Evolutionary conservation across 257 asterid species (phyloP), one percentile per base, ranked within the genome.

Genomic region (Rehmannia glutinosa): DNA sequence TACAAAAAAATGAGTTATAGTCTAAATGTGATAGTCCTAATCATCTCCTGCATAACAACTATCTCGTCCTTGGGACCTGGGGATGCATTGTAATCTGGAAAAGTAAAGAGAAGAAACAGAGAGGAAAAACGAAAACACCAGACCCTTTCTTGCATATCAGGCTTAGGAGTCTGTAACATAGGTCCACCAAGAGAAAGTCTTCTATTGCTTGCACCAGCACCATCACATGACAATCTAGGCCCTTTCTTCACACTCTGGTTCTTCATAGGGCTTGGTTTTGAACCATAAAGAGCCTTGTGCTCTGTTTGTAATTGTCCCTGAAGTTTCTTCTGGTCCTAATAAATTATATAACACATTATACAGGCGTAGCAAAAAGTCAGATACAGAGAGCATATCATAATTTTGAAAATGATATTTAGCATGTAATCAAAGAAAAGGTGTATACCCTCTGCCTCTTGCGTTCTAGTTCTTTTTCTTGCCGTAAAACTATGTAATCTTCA

Each of bases 381-480:
- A 20, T 12, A 46, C 30, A 35, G 28, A 68, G 16, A 60, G 52
- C 9, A 20, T 3, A 64, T 66, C 30, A 49, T 13, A 60, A 60
- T 12, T 19, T 24, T 1, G 4, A 15, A 23, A 17, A 13, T 59
- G 6, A 15, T 39, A 11, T 61, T 28, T 51, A n/a, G 69, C 59
- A 36, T 27, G n/a, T 62, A 66, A 41, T 33, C 9, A 10, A 43
- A 16, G 35, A 33, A 15, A 62, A 59, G 49, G 46, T 56, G 20
- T 50, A 28, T 88, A 93, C 96, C 90, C 97, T 84, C 80, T 85
- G 92, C 67, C 96, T 78, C 79, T 90, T 93, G 69, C 84, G 97
- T 68, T 90, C 97, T 53, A 76, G 73, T 75, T 93, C 99, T 62
- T 88, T 90, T 75, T 90, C 99, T 70, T 90, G 88, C 70, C 89